Conservation (phyloP, 805 yeast species). For the Candida ipomoeae region DNA sequence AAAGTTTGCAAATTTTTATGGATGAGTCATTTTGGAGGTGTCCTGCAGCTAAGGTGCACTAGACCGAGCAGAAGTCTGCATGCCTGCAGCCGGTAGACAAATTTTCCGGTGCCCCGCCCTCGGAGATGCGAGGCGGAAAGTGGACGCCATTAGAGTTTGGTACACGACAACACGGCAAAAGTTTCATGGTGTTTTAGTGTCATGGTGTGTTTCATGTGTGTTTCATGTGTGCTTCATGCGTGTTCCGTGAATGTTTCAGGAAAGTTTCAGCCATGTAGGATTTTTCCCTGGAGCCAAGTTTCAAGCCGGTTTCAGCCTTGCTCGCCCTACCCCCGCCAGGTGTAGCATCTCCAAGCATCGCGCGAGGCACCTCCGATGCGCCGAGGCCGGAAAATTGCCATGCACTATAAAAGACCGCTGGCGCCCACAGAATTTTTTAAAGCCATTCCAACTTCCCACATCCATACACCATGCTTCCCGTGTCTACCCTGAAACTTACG, state of each 20-base stretch:
- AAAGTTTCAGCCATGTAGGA: neutral
- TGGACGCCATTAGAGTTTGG: neutral
- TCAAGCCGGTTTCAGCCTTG: neutral
- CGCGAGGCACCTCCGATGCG: conserved; percentile 1
- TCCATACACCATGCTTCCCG: conserved; percentile 6
- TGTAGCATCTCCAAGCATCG: neutral
- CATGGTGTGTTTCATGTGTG: too few relatives aligned
- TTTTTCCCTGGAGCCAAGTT: neutral
- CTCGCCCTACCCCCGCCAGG: neutral
- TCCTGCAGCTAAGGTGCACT: neutral
- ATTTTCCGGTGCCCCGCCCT: conserved; percentile 6
- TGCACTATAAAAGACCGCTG: neutral
- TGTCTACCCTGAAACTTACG: conserved; percentile 12
- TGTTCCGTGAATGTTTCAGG: neutral
- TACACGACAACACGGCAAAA: neutral
- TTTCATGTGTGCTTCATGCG: too few relatives aligned
- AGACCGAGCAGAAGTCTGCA: neutral
- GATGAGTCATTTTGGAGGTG: neutral
- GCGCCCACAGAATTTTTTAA: neutral
- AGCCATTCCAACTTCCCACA: too few relatives aligned
- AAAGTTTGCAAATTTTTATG: neutral
- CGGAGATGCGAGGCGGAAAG: conserved; percentile 1
- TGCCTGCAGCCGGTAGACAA: conserved; percentile 3
- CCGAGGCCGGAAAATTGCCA: neutral
- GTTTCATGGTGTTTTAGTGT: too few relatives aligned